phyloP scores from a whole-genome alignment of 371 early-diverging fungal species.

The Circinella minor region DNA sequence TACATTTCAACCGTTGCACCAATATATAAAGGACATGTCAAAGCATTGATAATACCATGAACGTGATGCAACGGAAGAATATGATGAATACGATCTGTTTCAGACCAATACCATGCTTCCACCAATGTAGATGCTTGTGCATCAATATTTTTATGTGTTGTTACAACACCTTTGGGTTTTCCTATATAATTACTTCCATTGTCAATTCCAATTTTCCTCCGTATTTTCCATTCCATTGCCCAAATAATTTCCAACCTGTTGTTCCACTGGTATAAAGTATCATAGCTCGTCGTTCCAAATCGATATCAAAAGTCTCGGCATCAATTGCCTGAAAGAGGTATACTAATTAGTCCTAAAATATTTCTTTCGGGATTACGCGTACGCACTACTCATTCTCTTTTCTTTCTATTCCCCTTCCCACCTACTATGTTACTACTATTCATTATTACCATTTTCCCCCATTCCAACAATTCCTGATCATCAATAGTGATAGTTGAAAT shows the following conservation, averaged over 20 bases:
- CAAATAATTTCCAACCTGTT: constrained; percentile 43
- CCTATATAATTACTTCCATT: constrained; percentile 30
- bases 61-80: constrained; percentile 86
- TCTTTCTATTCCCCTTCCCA: neutral
- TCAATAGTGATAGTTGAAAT: constrained; percentile 21
- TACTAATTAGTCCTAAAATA: constrained; percentile 6
- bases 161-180: constrained; percentile 83
- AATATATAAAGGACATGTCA: constrained; percentile 63
- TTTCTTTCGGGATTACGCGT: too few relatives aligned
- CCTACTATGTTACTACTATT: too few relatives aligned
- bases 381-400: neutral
- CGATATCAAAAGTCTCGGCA: constrained; percentile 25
- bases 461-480: constrained; percentile 12
- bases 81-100: constrained; percentile 74
- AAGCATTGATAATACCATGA: constrained; percentile 73
- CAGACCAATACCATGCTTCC: constrained; percentile 77
- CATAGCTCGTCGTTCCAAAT: constrained; percentile 59
- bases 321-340: constrained; percentile 5
- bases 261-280: constrained; percentile 87
- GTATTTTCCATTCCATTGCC: neutral
- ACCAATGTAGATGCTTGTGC: constrained; percentile 69
- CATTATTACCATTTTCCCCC: constrained; percentile 3
- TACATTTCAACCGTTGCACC: constrained; percentile 84
- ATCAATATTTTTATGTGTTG: constrained; percentile 68
- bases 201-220: neutral